Evolutionary conservation across 805 yeast genomes (phyloP).

Genomic region (Metschnikowia henanensis): DNA sequence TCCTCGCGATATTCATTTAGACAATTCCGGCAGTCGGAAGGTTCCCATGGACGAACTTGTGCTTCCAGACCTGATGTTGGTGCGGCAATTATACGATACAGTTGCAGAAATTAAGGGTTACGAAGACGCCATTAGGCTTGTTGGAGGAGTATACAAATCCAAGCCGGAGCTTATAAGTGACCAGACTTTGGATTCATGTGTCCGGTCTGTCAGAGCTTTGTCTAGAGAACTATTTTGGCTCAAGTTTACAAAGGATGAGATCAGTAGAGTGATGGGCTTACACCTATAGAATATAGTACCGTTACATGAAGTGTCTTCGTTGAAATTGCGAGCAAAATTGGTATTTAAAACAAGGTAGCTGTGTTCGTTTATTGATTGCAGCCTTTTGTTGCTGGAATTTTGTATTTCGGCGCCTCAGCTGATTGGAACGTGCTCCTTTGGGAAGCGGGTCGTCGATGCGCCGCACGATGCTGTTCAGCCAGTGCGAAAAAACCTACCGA

Average conservation of each 20-base stretch:
- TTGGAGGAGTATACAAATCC: conserved; percentile 48
- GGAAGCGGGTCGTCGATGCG: too few relatives aligned
- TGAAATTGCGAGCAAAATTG: too few relatives aligned
- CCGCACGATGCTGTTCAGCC: conserved; percentile 28
- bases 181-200: conserved; percentile 32
- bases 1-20: conserved; percentile 18
- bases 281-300: conserved; percentile 17
- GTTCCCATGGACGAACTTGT: conserved; percentile 35
- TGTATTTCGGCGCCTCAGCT: too few relatives aligned
- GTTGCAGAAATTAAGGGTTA: conserved; percentile 68
- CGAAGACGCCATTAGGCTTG: conserved; percentile 61
- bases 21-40: conserved; percentile 5
- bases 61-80: conserved; percentile 39
- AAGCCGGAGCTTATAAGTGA: conserved; percentile 37
- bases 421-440: too few relatives aligned
- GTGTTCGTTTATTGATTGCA: too few relatives aligned
- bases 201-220: conserved; percentile 34
- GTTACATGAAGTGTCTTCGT: too few relatives aligned
- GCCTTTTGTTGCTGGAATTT: too few relatives aligned
- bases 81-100: conserved; percentile 59
- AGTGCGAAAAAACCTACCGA: conserved; percentile 14
- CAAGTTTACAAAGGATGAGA: conserved; percentile 34
- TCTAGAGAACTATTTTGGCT: conserved; percentile 45
- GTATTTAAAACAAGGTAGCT: too few relatives aligned
- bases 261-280: conserved; percentile 23